Conservation (phyloP, 2,329 filamentous ascomycete species). For the Neospermospora avenae region DNA sequence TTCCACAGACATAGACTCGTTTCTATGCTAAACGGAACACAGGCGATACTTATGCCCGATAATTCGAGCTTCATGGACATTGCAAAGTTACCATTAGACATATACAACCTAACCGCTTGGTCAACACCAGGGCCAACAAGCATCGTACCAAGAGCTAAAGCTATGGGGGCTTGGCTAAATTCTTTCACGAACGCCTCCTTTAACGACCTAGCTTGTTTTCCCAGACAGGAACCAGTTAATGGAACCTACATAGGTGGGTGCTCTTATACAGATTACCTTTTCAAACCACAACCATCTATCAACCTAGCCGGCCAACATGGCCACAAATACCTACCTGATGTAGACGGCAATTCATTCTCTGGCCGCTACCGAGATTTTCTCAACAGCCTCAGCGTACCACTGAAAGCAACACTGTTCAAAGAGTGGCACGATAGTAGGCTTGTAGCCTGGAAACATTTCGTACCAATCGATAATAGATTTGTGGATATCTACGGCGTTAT, state of each 20-base stretch:
- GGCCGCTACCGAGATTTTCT: slow-evolving; percentile 67
- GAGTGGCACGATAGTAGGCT: slow-evolving; percentile 78
- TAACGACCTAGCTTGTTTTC: slow-evolving; percentile 16
- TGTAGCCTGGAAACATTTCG: slow-evolving; percentile 74
- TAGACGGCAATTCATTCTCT: slow-evolving; percentile 70
- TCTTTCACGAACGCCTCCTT: slow-evolving; percentile 11
- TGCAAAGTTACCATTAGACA: slow-evolving; percentile 22
- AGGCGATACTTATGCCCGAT: slow-evolving; percentile 39
- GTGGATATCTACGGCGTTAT: slow-evolving; percentile 68
- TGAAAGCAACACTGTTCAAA: slow-evolving; percentile 72
- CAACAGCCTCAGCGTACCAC: slow-evolving; percentile 60
- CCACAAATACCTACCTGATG: slow-evolving; percentile 67
- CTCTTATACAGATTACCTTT: slow-evolving; percentile 36
- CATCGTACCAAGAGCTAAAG: slow-evolving; percentile 45
- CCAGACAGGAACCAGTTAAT: slow-evolving; percentile 35
- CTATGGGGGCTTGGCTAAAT: slow-evolving; percentile 34
- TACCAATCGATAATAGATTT: slow-evolving; percentile 73
- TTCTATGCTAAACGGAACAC: slow-evolving; percentile 48
- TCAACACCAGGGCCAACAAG: background rate
- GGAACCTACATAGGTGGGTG: slow-evolving; percentile 33
- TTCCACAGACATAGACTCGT: slow-evolving; percentile 56
- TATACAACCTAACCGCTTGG: slow-evolving; percentile 3
- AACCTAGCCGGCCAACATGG: slow-evolving; percentile 29
- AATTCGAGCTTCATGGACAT: slow-evolving; percentile 42
- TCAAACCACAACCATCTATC: slow-evolving; percentile 37